Conservation (phyloP, 2,329 filamentous ascomycete genomes). For the Tetracladium maxilliforme region DNA sequence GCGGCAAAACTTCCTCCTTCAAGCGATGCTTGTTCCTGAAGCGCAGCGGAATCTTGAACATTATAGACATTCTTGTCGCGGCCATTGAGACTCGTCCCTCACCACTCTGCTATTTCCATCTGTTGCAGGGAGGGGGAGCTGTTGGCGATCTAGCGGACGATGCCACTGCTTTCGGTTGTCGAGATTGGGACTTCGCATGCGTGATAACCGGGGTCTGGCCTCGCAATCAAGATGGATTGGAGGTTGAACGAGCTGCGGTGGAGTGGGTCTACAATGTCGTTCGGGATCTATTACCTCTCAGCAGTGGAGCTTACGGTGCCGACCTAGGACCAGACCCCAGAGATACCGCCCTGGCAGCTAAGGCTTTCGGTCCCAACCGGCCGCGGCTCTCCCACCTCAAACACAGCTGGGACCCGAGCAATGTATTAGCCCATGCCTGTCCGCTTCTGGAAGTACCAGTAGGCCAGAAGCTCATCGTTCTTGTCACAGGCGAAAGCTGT, state of each 20-base stretch:
- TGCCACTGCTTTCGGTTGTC: slow-evolving; percentile 44
- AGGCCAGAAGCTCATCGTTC: slow-evolving; percentile 33
- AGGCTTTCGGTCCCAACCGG: slow-evolving; percentile 41
- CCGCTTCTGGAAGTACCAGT: slow-evolving; percentile 26
- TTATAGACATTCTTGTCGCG: slow-evolving; percentile 21
- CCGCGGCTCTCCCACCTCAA: slow-evolving; percentile 36
- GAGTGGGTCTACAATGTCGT: slow-evolving; percentile 42
- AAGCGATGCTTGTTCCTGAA: slow-evolving; percentile 49
- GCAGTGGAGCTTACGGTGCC: slow-evolving; percentile 38
- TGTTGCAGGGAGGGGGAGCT: slow-evolving; percentile 43
- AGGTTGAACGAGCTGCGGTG: slow-evolving; percentile 19
- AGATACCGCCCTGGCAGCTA: slow-evolving; percentile 31
- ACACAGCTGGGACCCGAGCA: slow-evolving; percentile 26
- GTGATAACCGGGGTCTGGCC: slow-evolving; percentile 48
- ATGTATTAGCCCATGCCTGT: slow-evolving; percentile 38
- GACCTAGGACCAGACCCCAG: slow-evolving; percentile 49
- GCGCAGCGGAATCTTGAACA: slow-evolving; percentile 18
- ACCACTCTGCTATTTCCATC: slow-evolving; percentile 45
- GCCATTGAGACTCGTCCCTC: slow-evolving; percentile 32
- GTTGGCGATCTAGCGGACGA: slow-evolving; percentile 27
- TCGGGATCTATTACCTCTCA: slow-evolving; percentile 28
- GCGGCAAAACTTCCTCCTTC: slow-evolving; percentile 48
- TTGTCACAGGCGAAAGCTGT: slow-evolving; percentile 31
- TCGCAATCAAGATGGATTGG: slow-evolving; percentile 31
- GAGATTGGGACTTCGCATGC: slow-evolving; percentile 50